Conservation (phyloP, 2,329 filamentous ascomycete species). For the Diaporthe citriasiana region DNA sequence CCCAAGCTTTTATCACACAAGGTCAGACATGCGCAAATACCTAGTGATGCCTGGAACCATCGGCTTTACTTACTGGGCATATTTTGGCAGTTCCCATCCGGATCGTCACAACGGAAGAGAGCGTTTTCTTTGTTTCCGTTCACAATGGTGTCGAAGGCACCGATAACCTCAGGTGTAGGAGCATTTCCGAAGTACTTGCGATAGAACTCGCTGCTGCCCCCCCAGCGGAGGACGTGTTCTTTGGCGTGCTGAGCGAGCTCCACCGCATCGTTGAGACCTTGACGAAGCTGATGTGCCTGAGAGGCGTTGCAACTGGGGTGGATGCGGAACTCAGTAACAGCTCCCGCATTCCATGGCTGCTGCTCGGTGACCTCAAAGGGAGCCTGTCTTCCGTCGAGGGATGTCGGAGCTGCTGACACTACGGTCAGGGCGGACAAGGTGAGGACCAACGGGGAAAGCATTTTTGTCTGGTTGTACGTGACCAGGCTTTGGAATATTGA, state of each 20-base stretch:
- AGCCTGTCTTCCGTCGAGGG: slow-evolving; percentile 13
- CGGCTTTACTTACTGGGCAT: neutral
- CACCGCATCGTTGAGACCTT: slow-evolving; percentile 71
- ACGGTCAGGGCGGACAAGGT: slow-evolving; percentile 6
- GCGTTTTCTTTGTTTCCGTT: slow-evolving; percentile 69
- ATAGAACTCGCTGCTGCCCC: slow-evolving; percentile 70
- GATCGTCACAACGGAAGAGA: slow-evolving; percentile 77
- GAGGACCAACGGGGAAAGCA: slow-evolving; percentile 12
- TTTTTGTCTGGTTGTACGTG: neutral
- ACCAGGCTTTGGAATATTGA: neutral
- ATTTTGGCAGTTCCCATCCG: slow-evolving; percentile 72
- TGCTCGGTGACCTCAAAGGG: slow-evolving; percentile 25
- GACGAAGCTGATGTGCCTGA: slow-evolving; percentile 67
- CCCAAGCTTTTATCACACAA: slow-evolving; percentile 68
- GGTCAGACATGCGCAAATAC: neutral
- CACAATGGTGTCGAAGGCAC: slow-evolving; percentile 73
- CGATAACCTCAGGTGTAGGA: slow-evolving; percentile 69
- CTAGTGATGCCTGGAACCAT: neutral
- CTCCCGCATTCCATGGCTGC: slow-evolving; percentile 33
- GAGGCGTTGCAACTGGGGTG: slow-evolving; percentile 77
- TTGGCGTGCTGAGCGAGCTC: slow-evolving; percentile 71
- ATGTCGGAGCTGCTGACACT: slow-evolving; percentile 14
- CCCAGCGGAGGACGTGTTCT: slow-evolving; percentile 71
- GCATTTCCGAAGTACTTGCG: slow-evolving; percentile 76
- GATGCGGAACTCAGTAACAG: slow-evolving; percentile 59